Base-by-base conservation (phyloP, 2,329 filamentous ascomycete species). In the Rhynchosporium agropyri region DNA sequence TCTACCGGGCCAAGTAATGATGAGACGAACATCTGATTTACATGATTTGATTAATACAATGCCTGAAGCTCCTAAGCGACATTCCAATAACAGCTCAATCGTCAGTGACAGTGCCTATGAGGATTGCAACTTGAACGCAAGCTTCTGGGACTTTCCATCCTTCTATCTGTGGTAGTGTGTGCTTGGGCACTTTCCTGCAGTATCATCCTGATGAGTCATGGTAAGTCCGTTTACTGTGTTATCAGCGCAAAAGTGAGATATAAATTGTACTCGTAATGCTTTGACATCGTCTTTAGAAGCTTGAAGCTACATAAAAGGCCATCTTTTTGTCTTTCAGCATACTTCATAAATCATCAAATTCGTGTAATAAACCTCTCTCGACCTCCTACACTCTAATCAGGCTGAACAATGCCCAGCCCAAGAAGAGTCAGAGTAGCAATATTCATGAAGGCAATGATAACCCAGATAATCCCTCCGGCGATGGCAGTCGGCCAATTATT, bases 361-460 rank as follows among this genome's bases (percentile, higher is more conserved):
- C 3, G 10, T n/a, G 31, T 15, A 20, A 20, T 51, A 26, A 46
- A 8, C n/a, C 13, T 28, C 29, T 28, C 28, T 33, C 9, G 1
- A 2, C 5, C 15, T 29, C 8, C 4, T 31, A 10, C 20, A 10
- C 40, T 15, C 48, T 57, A 62, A 12, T 58, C 60, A 31, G 55
- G 55, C 10, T 61, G 48, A 9, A 53, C 63, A 38, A 65, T 67
- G 1, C 63, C 66, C 57, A 69, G 20, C 5, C 84, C 87, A 70
- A 89, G 73, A 7, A 92, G 74, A 3, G 90, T 88, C 67, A 92
- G 74, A 63, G 90, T 82, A 1, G 89, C 88, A 20, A 91, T 79
- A 71, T 93, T 92, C 87, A 93, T 89, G 4, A 89, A 78, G 0
- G 87, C 83, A 72, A 95, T 90, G 33, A 92, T 76, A 1, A 88